These are phyloP conservation scores for Stachybotrys elegans DNA, from an alignment of 2,329 filamentous ascomycete genomes.

Conservation along the genomic window DNA sequence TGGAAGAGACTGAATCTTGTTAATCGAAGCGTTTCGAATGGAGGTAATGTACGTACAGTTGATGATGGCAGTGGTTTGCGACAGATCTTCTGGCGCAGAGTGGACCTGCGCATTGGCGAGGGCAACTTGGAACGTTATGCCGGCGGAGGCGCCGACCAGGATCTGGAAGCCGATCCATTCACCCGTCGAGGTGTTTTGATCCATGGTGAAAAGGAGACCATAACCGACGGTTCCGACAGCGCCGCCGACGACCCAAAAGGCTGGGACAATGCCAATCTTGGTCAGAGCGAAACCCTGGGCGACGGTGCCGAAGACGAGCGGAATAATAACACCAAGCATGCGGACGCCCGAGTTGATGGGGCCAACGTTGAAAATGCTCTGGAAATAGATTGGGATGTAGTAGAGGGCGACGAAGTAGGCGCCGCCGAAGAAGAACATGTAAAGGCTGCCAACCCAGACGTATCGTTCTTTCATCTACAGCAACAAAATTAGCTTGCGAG, in stretches of 20 bases:
- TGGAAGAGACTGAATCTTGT: too few relatives aligned
- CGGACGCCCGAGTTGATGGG: conserved; percentile 30
- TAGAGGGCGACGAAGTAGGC: conserved; percentile 31
- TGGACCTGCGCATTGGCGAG: too few relatives aligned
- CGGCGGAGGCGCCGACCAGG: conserved; percentile 32
- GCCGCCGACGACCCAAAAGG: background rate
- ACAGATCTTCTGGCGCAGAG: too few relatives aligned
- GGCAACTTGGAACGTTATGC: too few relatives aligned
- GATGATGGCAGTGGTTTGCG: too few relatives aligned
- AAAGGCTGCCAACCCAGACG: conserved; percentile 22
- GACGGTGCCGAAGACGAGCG: background rate
- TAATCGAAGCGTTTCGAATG: too few relatives aligned
- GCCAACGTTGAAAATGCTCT: conserved; percentile 24
- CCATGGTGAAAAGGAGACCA: conserved; percentile 33
- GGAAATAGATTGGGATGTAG: conserved; percentile 34
- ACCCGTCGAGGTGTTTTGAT: conserved; percentile 18
- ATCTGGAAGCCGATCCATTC: conserved; percentile 37
- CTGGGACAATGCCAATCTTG: background rate
- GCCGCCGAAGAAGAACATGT: conserved; percentile 29
- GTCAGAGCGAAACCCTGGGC: background rate
- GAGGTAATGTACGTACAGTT: too few relatives aligned
- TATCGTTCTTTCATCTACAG: conserved; percentile 25
- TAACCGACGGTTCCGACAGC: conserved; percentile 17
- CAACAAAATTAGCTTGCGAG: too few relatives aligned
- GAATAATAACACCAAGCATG: conserved; percentile 9